Percentiles rank a stretch among this genome's conserved stretches.
These are phyloP conservation scores for Rosa lucieae DNA, from an alignment of 306 rosid genomes.

Conservation along the genomic window DNA sequence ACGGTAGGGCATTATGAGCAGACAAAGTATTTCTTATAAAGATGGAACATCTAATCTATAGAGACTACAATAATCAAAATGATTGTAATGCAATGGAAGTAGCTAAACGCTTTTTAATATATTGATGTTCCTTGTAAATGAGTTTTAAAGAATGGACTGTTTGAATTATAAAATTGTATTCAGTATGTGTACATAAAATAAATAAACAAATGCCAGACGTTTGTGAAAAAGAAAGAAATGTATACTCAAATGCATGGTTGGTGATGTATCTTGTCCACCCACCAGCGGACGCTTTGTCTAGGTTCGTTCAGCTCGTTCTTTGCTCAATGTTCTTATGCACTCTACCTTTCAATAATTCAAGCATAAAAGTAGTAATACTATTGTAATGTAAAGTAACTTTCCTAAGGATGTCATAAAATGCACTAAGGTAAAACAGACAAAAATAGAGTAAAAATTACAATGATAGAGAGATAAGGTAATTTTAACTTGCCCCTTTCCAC, in stretches of 20 bases:
- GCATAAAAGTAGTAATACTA: background rate
- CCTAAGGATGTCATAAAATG: background rate
- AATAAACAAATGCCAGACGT: background rate
- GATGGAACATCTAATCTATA: background rate
- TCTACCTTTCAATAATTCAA: slow-evolving; percentile 4
- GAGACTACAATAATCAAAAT: background rate
- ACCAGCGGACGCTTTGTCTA: slow-evolving; percentile 12
- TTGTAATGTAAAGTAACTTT: background rate
- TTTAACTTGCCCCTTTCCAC: too few species aligned
- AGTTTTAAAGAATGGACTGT: background rate
- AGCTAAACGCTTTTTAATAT: background rate
- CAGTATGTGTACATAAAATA: background rate
- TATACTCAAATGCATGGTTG: background rate
- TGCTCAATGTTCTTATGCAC: background rate
- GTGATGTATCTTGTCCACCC: slow-evolving; percentile 18
- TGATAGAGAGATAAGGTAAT: too few species aligned
- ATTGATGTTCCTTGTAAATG: background rate
- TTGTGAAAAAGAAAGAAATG: background rate
- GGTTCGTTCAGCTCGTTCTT: slow-evolving; percentile 5
- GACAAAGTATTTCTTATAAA: background rate
- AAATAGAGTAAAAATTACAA: too few species aligned
- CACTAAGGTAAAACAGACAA: background rate
- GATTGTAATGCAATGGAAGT: background rate
- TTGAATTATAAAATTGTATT: background rate
- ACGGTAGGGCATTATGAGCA: background rate